phyloP scores from a whole-genome alignment of 2,329 filamentous ascomycete species.

The Nemania sp. region DNA sequence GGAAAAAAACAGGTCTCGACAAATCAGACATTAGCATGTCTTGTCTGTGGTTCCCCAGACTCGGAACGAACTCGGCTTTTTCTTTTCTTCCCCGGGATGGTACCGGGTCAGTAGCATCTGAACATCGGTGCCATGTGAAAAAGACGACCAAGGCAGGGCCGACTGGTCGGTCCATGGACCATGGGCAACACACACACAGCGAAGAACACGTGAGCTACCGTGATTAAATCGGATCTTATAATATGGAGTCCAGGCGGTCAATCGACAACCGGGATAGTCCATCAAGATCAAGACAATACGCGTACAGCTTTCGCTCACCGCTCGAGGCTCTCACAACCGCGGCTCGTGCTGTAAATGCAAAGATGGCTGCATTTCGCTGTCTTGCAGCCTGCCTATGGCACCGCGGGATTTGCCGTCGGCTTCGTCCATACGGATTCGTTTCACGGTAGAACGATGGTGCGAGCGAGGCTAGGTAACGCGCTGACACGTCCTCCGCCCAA shows the following conservation, averaged over 20 bases:
- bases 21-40: not conserved
- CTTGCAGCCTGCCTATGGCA: not conserved
- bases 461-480: conserved; percentile 9
- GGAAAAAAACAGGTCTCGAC: not conserved
- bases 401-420: conserved; percentile 20
- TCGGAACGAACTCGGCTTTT: not conserved
- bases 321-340: not conserved
- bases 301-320: conserved; percentile 21
- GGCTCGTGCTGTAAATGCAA: not conserved
- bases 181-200: conserved; percentile 3
- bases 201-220: conserved; percentile 17
- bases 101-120: not conserved
- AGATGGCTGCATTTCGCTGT: conserved; percentile 1
- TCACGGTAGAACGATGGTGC: conserved; percentile 15
- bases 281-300: not conserved
- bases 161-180: too few species aligned
- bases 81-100: not conserved
- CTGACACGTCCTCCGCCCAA: conserved; percentile 6
- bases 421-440: conserved; percentile 7
- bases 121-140: conserved; percentile 9
- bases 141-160: not conserved
- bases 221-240: not conserved
- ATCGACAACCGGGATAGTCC: not conserved
- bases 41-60: not conserved
- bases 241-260: not conserved